Percentiles rank a stretch among this genome's conserved stretches.
Evolutionary conservation across 2,329 filamentous ascomycete genomes (phyloP).

Genomic region (Fusarium oxysporum): DNA sequence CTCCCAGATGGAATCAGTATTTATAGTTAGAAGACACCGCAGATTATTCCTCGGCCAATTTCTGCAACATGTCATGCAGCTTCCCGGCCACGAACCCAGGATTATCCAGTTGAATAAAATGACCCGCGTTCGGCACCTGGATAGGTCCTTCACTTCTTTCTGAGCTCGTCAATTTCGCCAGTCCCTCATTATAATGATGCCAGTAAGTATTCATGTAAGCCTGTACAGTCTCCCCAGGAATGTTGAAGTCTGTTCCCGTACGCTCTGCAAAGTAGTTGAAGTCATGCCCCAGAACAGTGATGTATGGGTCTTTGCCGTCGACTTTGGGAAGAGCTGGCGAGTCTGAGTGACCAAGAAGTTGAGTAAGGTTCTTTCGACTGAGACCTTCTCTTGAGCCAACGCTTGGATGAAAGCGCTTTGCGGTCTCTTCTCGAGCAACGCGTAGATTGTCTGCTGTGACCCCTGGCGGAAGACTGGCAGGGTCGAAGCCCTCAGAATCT

Average conservation of each 20-base stretch:
- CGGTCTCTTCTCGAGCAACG: conserved; percentile 6
- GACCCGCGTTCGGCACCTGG: conserved; percentile 28
- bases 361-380: conserved; percentile 32
- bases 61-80: conserved; percentile 13
- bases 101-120: conserved; percentile 63
- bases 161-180: conserved; percentile 57
- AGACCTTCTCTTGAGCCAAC: conserved; percentile 37
- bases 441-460: conserved; percentile 27
- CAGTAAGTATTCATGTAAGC: conserved; percentile 65
- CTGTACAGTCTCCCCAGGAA: conserved; percentile 52
- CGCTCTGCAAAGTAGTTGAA: conserved; percentile 33
- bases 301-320: not conserved
- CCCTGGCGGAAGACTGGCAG: conserved; percentile 33
- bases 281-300: conserved; percentile 42
- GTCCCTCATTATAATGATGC: conserved; percentile 64
- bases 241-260: not conserved
- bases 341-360: conserved; percentile 32
- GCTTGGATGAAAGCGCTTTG: conserved; percentile 37
- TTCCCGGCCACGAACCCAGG: conserved; percentile 57
- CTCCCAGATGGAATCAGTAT: not conserved
- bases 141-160: conserved; percentile 50
- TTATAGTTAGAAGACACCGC: fast-evolving
- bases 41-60: not conserved
- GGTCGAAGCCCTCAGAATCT: conserved; percentile 59
- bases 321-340: conserved; percentile 19